Percentiles rank a stretch among this genome's conserved stretches.
Conservation (phyloP, 2,329 filamentous ascomycete genomes). For the Huntiella bhutanensis region DNA sequence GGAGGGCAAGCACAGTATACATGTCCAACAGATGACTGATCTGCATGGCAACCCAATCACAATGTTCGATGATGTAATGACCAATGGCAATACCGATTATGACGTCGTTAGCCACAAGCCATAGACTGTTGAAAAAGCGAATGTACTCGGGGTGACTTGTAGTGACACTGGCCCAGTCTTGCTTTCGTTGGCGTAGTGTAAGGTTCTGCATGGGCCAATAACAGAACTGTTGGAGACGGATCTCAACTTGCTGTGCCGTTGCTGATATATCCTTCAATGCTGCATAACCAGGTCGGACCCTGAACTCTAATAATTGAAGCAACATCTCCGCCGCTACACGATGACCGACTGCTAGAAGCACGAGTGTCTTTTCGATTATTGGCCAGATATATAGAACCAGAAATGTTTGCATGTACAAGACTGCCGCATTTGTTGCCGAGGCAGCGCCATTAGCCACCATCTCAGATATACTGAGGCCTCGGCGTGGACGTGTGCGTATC, state of each 20-base stretch:
- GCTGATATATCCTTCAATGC: constrained; percentile 91
- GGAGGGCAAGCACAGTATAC: constrained; percentile 78
- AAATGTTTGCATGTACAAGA: constrained; percentile 49
- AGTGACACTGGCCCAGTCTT: constrained; percentile 88
- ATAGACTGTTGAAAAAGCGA: constrained; percentile 94
- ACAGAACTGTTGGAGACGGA: constrained; percentile 90
- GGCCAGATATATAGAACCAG: constrained; percentile 63
- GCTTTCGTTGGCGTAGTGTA: constrained; percentile 71
- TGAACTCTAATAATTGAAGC: constrained; percentile 67
- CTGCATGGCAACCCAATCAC: constrained; percentile 60
- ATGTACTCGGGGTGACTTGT: constrained; percentile 96
- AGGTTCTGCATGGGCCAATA: constrained; percentile 98
- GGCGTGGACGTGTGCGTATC: constrained; percentile 61
- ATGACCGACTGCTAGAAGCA: constrained; percentile 62
- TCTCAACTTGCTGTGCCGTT: constrained; percentile 92
- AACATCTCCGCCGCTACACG: constrained; percentile 65
- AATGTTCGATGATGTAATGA: constrained; percentile 93
- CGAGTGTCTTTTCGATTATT: constrained; percentile 50
- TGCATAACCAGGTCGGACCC: constrained; percentile 54
- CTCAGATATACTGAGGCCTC: constrained; percentile 82
- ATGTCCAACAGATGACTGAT: constrained; percentile 56
- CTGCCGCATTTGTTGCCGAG: constrained; percentile 59
- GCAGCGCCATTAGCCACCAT: constrained; percentile 84
- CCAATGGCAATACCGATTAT: constrained; percentile 95
- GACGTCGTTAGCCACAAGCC: constrained; percentile 95